Evolutionary conservation across 805 yeast genomes (phyloP), one percentile per base, ranked within the genome.

Genomic region (Yamadazyma tumulicola): DNA sequence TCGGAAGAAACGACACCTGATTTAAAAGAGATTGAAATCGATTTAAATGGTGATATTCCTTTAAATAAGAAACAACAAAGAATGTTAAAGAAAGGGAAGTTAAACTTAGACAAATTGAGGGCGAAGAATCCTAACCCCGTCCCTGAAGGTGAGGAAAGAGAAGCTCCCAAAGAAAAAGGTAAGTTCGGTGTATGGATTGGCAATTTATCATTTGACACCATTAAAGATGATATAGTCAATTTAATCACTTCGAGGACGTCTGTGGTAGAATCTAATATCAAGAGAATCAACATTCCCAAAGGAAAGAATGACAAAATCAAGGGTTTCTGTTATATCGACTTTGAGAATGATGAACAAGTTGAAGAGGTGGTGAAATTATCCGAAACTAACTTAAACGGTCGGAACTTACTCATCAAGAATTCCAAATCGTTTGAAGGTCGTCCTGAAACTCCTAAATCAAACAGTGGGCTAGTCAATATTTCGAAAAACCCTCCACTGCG

Each of bases 111-210:
- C 31, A 80, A 77, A 48, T 52, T 79, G 48, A 63, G 55, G 36
- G 54, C 52, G 38, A 63, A 66, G 33, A 49, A 61, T 37, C 66
- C 67, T 9, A 51, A 57, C 5, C 61, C 62, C 34, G 61, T 66
- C 39, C 74, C 78, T 26, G 59, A 51, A 15, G 39, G 46, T 6
- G 47, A 57, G 3, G 51, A 43, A 16, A 53, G 49, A 17, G 62
- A 50, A 13, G 14, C n/a, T 12, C 13, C 7, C 6, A 56, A 46
- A 29, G 61, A 55, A 27, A 68, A 68, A 51, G 72, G 81, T 4
- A 75, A 72, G 35, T 75, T 63, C 49, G 94, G 94, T 29, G 93
- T 88, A 22, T 93, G 98, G 98, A 75, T 93, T 30, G 98, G 98
- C 27, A 93, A 93, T 55, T 61, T 93, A 43, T 72, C 96, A 0